Conservation (phyloP, 345 rosid species). For the Ailanthus altissimus region DNA sequence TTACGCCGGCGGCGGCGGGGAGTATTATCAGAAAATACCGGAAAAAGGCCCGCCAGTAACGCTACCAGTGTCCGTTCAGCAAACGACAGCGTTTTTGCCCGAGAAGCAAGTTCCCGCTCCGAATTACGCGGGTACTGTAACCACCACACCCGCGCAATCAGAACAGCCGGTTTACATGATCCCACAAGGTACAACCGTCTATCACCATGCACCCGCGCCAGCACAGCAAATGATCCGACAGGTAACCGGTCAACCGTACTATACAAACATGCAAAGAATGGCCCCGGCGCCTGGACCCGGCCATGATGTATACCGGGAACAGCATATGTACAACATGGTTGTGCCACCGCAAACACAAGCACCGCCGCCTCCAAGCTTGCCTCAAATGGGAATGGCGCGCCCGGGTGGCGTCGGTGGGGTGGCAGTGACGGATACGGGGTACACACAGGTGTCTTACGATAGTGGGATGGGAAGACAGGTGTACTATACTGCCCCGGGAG, state of each 20-base stretch:
- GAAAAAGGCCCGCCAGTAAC: slow-evolving; percentile 40
- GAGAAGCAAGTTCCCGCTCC: slow-evolving; percentile 58
- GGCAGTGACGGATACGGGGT: slow-evolving; percentile 40
- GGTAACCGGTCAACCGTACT: slow-evolving; percentile 60
- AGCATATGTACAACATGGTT: slow-evolving; percentile 55
- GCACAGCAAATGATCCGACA: slow-evolving; percentile 46
- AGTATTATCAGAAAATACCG: slow-evolving; percentile 48
- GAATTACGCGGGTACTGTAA: slow-evolving; percentile 44
- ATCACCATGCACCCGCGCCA: slow-evolving; percentile 23
- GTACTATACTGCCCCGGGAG: slow-evolving; percentile 58
- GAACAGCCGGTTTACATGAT: slow-evolving; percentile 73
- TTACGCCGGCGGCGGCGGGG: slow-evolving; percentile 44
- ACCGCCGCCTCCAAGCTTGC: slow-evolving; percentile 27
- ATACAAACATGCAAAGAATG: slow-evolving; percentile 61
- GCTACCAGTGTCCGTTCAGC: slow-evolving; percentile 32
- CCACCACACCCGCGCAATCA: slow-evolving; percentile 33
- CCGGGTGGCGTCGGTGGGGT: slow-evolving; percentile 32
- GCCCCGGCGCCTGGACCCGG: slow-evolving; percentile 21
- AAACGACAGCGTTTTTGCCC: slow-evolving; percentile 52
- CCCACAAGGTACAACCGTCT: slow-evolving; percentile 32
- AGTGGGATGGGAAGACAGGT: slow-evolving; percentile 63
- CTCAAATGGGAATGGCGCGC: slow-evolving; percentile 39
- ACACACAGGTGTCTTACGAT: slow-evolving; percentile 61
- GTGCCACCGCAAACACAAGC: slow-evolving; percentile 28
- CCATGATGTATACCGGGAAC: slow-evolving; percentile 72